Base-by-base conservation (phyloP, 1,139 yeast genomes). In the Suhomyces maxii region DNA sequence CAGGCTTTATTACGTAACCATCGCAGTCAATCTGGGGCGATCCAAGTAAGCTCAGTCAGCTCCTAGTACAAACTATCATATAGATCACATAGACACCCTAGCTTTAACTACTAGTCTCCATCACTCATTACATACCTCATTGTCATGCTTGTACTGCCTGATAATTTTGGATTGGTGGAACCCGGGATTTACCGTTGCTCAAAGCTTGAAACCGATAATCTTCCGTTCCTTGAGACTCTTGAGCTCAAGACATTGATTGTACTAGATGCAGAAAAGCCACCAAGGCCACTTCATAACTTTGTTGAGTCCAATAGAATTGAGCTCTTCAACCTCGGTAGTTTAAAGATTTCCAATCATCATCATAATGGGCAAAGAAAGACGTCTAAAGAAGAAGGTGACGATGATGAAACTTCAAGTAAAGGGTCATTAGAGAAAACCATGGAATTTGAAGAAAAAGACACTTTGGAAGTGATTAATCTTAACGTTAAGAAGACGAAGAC, bases 131-230 rank as follows among this genome's bases (percentile, higher is more conserved):
- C 26, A 14, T 26, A 26, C 34, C 25, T 18, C 25, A 31, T 26
- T 25, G 23, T 18, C 26, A 85, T 86, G 93, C 68, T 86, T 40
- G 87, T 86, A 0, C 89, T 91, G 3, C 93, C 95, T 6, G 88
- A 85, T 39, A 84, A 84, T 63, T 86, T 84, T 65, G 91, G 91
- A 0, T 70, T 86, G 28, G 93, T 86, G 9, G 93, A 86, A 60
- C 80, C 81, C 32, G 91, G 91, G 0, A 69, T 86, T 3, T 85
- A 79, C 63, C 68, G 87, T 41, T 81, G 86, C 55, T 68, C 82
- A 28, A 73, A 77, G 48, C 57, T 81, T 8, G 81, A 77, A 41
- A 69, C 80, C 3, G 84, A 82, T 52, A 80, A 83, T 58, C 76
- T 79, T 52, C 81, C 86, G n/a, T 84, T 84, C 56, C 58, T 86